phyloP scores from a whole-genome alignment of 2,329 filamentous ascomycete genomes.

The Ophiobolus disseminans region DNA sequence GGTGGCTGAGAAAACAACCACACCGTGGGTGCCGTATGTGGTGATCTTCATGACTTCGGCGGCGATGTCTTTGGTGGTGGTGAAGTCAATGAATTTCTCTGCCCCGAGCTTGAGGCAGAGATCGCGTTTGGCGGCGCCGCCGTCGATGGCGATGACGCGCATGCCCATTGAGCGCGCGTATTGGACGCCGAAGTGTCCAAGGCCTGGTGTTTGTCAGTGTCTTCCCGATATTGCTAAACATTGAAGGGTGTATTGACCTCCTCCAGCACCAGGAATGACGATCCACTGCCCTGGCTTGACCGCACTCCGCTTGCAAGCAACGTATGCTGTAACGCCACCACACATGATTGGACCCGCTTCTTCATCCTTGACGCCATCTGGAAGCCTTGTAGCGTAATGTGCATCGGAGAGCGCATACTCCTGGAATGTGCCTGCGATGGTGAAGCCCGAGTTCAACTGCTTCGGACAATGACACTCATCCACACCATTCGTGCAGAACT shows the following conservation, averaged over 20 bases:
- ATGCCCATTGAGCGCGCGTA: constrained; percentile 63
- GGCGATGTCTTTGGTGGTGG: constrained; percentile 67
- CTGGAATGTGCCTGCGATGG: constrained; percentile 52
- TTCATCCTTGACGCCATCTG: constrained; percentile 53
- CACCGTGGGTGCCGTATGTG: constrained; percentile 76
- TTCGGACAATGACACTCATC: constrained; percentile 55
- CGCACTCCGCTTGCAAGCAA: constrained; percentile 51
- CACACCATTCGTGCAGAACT: constrained; percentile 74
- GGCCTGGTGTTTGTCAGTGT: constrained; percentile 13
- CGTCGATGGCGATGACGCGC: constrained; percentile 63
- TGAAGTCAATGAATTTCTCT: constrained; percentile 64
- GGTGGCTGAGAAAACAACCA: constrained; percentile 74
- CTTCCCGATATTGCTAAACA: no score
- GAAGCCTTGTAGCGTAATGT: constrained; percentile 54
- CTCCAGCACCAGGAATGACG: constrained; percentile 49
- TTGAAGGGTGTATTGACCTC: constrained; percentile 21
- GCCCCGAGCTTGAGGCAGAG: constrained; percentile 60
- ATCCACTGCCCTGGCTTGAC: constrained; percentile 51
- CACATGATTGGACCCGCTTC: constrained; percentile 57
- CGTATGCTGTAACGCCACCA: constrained; percentile 58
- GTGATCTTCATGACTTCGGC: constrained; percentile 55
- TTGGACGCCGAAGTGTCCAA: constrained; percentile 37
- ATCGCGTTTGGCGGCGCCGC: constrained; percentile 56
- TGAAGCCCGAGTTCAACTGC: constrained; percentile 72
- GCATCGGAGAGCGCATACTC: constrained; percentile 54